These are phyloP conservation scores for Umbelopsis sp. DNA, from an alignment of 192 early-diverging fungal species.

Conservation along the genomic window DNA sequence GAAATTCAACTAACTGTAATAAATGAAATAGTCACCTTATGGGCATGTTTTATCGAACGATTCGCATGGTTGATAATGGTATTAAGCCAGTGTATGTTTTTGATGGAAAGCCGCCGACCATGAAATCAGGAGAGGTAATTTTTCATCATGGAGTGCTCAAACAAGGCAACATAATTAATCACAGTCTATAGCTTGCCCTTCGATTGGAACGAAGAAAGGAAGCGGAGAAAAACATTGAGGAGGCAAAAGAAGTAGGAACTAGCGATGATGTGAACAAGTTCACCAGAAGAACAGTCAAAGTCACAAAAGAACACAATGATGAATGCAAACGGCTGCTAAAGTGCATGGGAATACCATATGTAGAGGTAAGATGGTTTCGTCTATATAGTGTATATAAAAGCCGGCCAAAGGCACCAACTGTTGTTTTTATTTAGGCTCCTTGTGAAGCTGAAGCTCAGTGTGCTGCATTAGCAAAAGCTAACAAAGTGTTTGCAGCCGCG, in stretches of 20 bases:
- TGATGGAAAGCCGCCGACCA: slow-evolving; percentile 93
- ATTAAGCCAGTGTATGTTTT: slow-evolving; percentile 98
- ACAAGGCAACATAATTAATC: no score
- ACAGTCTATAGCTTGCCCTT: slow-evolving; percentile 60
- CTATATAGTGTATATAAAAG: no score
- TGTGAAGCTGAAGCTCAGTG: slow-evolving; percentile 99
- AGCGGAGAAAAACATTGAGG: slow-evolving; percentile 68
- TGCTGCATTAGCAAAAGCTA: slow-evolving; percentile 84
- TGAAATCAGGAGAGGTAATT: slow-evolving; percentile 88
- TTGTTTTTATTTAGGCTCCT: slow-evolving; percentile 61
- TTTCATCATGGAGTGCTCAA: no score
- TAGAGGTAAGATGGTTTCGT: slow-evolving; percentile 56
- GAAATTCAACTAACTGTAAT: not conserved
- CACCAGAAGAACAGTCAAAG: slow-evolving; percentile 84
- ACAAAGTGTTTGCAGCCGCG: slow-evolving; percentile 93
- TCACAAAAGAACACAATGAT: slow-evolving; percentile 91
- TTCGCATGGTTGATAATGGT: slow-evolving; percentile 95
- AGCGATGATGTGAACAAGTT: slow-evolving; percentile 85
- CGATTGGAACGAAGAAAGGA: slow-evolving; percentile 72
- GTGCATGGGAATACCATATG: slow-evolving; percentile 92
- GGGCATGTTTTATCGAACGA: slow-evolving; percentile 95
- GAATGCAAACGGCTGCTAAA: slow-evolving; percentile 87
- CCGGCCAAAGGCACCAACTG: no score
- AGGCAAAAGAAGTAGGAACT: slow-evolving; percentile 75
- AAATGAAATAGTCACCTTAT: slow-evolving; percentile 78